These are phyloP conservation scores for Azolla pinnata DNA, from an alignment of 75 land plant species.

Conservation along the genomic window DNA sequence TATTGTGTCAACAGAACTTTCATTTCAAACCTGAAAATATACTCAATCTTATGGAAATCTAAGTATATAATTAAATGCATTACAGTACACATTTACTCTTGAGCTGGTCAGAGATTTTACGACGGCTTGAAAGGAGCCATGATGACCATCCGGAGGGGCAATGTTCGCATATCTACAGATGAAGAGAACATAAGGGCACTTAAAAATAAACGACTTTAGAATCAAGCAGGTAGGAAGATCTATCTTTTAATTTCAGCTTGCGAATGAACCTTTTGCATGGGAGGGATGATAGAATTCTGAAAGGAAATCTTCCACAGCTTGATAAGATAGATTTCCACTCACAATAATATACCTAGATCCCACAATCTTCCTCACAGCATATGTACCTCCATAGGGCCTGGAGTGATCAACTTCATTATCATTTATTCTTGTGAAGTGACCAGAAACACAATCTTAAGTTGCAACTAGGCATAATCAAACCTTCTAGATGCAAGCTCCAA, in stretches of 20 bases:
- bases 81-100: too few species aligned
- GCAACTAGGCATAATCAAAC: constrained; percentile 10
- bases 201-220: neutral
- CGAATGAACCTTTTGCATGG: constrained; percentile 31
- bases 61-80: too few species aligned
- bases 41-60: too few species aligned
- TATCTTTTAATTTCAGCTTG: neutral
- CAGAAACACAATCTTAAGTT: too few species aligned
- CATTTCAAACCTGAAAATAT: constrained; percentile 27
- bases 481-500: constrained; percentile 43
- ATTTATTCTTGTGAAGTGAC: too few species aligned
- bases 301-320: constrained; percentile 36
- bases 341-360: constrained; percentile 36
- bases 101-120: constrained; percentile 18
- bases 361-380: constrained; percentile 26
- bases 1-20: constrained; percentile 34
- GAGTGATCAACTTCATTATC: too few species aligned
- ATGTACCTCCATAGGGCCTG: constrained; percentile 45
- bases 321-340: constrained; percentile 36
- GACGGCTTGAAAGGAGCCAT: constrained; percentile 45
- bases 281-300: constrained; percentile 43
- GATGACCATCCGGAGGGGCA: constrained; percentile 37
- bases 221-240: neutral
- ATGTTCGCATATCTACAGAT: constrained; percentile 33
- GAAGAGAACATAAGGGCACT: neutral